These are phyloP conservation scores for Rozella allomycis DNA, from an alignment of 371 early-diverging fungal genomes.

Conservation along the genomic window DNA sequence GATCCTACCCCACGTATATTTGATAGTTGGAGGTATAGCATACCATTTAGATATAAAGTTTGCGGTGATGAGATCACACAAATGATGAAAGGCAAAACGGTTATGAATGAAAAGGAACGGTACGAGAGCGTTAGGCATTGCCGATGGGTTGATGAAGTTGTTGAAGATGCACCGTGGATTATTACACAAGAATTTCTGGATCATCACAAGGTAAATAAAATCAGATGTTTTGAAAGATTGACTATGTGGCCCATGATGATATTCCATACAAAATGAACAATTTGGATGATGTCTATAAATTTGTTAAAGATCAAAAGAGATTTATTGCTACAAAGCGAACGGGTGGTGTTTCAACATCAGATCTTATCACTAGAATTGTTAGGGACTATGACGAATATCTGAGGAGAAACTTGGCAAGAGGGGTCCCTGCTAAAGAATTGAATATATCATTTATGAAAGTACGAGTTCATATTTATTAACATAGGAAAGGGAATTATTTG, in stretches of 20 bases:
- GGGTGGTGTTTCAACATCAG: conserved; percentile 80
- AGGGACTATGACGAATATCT: conserved; percentile 84
- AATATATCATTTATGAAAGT: conserved; percentile 66
- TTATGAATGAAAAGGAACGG: conserved; percentile 66
- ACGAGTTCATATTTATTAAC: too few relatives aligned
- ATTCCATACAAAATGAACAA: conserved; percentile 65
- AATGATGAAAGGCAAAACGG: conserved; percentile 73
- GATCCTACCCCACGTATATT: conserved; percentile 55
- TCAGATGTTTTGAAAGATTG: conserved; percentile 55
- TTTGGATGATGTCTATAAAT: conserved; percentile 75
- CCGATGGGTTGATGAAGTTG: conserved; percentile 86
- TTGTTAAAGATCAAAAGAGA: conserved; percentile 62
- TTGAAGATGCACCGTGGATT: conserved; percentile 73
- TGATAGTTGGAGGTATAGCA: conserved; percentile 62
- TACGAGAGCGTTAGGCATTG: conserved; percentile 79
- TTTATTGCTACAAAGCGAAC: conserved; percentile 84
- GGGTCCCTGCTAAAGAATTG: conserved; percentile 70
- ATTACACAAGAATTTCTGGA: conserved; percentile 70
- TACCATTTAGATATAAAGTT: conserved; percentile 13
- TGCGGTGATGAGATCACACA: conserved; percentile 66
- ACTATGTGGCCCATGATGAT: conserved; percentile 95
- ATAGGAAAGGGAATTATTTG: too few relatives aligned
- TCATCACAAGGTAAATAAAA: conserved; percentile 33
- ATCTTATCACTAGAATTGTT: conserved; percentile 84
- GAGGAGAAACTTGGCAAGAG: conserved; percentile 73